Percentiles rank a stretch among this genome's conserved stretches.
Conservation (phyloP, 352 stramenopile species). For the Globisporangium solare region DNA sequence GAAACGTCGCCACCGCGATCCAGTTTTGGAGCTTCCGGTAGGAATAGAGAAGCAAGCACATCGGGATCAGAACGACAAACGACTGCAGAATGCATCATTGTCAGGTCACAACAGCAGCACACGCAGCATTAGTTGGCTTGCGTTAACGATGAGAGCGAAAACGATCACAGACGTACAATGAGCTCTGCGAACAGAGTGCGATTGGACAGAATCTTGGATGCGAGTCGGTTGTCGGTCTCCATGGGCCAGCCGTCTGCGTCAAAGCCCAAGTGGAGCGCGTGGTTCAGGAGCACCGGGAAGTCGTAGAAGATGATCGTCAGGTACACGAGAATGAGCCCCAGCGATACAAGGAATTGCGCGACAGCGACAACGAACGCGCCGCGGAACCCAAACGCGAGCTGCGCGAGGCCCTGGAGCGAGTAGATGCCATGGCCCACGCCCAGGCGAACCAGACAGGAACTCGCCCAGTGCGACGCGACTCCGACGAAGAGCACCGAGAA, state of each 20-base stretch:
- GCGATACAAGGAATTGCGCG: slow-evolving; percentile 30
- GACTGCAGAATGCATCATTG: slow-evolving; percentile 15
- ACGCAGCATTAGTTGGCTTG: not conserved
- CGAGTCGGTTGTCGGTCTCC: slow-evolving; percentile 1
- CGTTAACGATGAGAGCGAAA: too few species aligned
- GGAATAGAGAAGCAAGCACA: slow-evolving; percentile 29
- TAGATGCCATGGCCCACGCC: slow-evolving; percentile 46
- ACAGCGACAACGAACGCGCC: slow-evolving; percentile 24
- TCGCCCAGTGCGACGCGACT: slow-evolving; percentile 22
- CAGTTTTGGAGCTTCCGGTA: slow-evolving; percentile 25
- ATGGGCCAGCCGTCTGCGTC: slow-evolving; percentile 19
- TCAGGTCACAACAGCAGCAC: not conserved
- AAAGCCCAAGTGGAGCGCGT: slow-evolving; percentile 31
- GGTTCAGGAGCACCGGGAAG: slow-evolving; percentile 29
- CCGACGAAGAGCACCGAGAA: slow-evolving; percentile 29
- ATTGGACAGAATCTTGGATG: slow-evolving; percentile 26
- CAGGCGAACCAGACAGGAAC: slow-evolving; percentile 35
- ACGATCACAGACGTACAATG: slow-evolving; percentile 20
- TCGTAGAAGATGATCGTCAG: slow-evolving; percentile 42
- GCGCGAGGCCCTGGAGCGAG: slow-evolving; percentile 44
- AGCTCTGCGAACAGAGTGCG: slow-evolving; percentile 31
- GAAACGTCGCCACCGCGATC: slow-evolving; percentile 18
- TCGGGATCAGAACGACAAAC: slow-evolving; percentile 30
- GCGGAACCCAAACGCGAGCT: slow-evolving; percentile 32
- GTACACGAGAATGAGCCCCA: slow-evolving; percentile 35